Evolutionary conservation across 768 basidiomycete genomes (phyloP), one percentile per base, ranked within the genome.

Genomic region (Suillus hirtellus): DNA sequence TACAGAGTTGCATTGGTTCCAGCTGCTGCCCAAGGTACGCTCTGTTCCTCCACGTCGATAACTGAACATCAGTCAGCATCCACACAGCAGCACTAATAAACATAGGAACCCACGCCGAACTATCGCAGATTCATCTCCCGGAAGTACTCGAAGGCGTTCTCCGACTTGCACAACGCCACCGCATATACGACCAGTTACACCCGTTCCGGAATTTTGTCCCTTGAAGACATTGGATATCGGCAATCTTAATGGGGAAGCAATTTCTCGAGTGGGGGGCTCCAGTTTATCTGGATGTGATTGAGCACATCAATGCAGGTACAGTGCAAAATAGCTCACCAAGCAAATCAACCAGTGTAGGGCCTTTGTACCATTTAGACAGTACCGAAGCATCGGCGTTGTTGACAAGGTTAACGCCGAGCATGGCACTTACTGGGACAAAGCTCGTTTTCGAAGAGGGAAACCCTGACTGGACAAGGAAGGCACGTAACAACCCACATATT

Each of bases 151-250:
- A 43, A 99, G 69, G 46, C 85, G 82, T 78, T 99, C 96, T 2
- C 97, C 96, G 2, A 95, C 90, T 75, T 98, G 96, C 4, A 98
- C 83, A 43, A 98, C 80, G 6, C 97, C 97, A 49, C 89, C 87
- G 69, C 89, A 92, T 50, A 99, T 78, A 58, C 95, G 80, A 19
- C 97, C 97, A 27, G 89, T 85, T 0, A 98, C 86, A 0, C 88
- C 91, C 5, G 85, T 86, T 2, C 90, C 86, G 2, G 92, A 86
- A 17, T 89, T 86, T 70, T 90, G 89, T 4, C 92, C 91, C 75
- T 89, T 96, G 82, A 96, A 99, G 4, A 99, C 93, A 72, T 99
- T 99, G 14, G 95, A 91, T 24, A 99, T 85, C 0, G 97, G 97
- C 52, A 98, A 81, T 43, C 97, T 86, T 27, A 96, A 75, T 0